These are phyloP conservation scores for Populus deltoides DNA, from an alignment of 345 rosid species.

Conservation along the genomic window DNA sequence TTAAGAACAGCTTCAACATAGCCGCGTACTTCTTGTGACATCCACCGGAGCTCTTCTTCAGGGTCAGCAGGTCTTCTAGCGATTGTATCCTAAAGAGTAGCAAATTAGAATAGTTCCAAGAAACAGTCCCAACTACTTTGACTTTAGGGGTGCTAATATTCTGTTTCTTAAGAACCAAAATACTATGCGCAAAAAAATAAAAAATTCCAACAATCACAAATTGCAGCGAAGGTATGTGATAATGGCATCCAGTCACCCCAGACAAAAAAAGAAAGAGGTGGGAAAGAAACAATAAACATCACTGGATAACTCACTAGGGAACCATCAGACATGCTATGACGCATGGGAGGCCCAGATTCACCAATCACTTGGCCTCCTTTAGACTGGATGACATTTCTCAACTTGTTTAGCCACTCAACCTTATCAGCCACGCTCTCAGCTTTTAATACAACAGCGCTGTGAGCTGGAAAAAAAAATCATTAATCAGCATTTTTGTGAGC, in stretches of 20 bases:
- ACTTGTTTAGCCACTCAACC: conserved; percentile 79
- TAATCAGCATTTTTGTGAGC: not conserved
- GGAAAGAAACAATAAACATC: not conserved
- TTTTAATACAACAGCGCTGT: conserved; percentile 73
- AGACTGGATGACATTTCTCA: conserved; percentile 60
- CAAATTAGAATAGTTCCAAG: not conserved
- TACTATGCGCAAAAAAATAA: not conserved
- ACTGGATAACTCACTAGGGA: conserved; percentile 73
- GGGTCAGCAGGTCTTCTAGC: conserved; percentile 90
- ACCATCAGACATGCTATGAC: conserved; percentile 96
- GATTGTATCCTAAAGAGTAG: conserved; percentile 68
- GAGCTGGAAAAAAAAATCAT: conserved; percentile 50
- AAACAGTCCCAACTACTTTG: not conserved
- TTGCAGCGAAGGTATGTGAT: not conserved
- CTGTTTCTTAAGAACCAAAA: not conserved
- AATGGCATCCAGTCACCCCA: conserved; percentile 19
- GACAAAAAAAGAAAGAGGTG: not conserved
- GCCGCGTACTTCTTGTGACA: conserved; percentile 99
- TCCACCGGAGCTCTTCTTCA: conserved; percentile 98
- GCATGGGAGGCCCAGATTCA: conserved; percentile 54
- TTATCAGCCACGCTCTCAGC: conserved; percentile 87
- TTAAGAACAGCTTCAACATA: conserved; percentile 99
- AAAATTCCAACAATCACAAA: not conserved
- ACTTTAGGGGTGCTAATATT: not conserved
- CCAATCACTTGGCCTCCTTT: conserved; percentile 64